Conservation (phyloP, 2,329 filamentous ascomycete genomes). For the Metarhizium sp. region DNA sequence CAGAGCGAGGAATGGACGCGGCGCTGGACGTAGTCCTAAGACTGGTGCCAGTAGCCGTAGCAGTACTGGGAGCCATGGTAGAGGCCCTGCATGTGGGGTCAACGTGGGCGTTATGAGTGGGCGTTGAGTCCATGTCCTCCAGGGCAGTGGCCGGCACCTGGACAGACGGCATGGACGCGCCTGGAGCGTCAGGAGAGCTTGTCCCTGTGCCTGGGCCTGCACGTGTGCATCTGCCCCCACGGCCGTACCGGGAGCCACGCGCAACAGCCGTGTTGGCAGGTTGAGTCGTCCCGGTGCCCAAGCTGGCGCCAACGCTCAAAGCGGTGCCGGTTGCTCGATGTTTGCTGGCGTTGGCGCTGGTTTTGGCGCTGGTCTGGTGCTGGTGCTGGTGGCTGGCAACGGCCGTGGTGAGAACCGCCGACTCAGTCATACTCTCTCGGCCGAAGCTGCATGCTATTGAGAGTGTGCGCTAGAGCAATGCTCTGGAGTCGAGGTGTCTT, state of each 20-base stretch:
- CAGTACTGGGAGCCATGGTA: neutral
- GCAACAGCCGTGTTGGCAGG: no score
- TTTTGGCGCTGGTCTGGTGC: conserved; percentile 5
- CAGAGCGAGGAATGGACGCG: no score
- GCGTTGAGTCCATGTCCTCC: neutral
- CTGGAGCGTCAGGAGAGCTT: neutral
- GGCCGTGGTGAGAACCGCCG: conserved; percentile 18
- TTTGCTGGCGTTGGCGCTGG: no score
- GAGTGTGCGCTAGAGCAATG: neutral
- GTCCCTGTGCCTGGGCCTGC: conserved; percentile 5
- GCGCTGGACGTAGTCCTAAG: no score
- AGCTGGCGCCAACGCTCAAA: no score
- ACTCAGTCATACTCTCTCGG: conserved; percentile 14
- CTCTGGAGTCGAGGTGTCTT: no score
- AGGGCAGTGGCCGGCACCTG: neutral
- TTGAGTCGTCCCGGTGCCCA: no score
- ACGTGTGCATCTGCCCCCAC: neutral
- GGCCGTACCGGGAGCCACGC: no score
- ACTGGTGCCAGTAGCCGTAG: no score
- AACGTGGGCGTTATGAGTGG: conserved; percentile 5
- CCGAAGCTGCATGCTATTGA: neutral
- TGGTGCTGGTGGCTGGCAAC: conserved; percentile 1
- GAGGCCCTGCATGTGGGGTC: conserved; percentile 2
- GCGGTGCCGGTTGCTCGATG: neutral
- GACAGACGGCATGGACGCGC: neutral